Evolutionary conservation across 2,329 filamentous ascomycete species (phyloP).

Genomic region (Piedraia hortae): DNA sequence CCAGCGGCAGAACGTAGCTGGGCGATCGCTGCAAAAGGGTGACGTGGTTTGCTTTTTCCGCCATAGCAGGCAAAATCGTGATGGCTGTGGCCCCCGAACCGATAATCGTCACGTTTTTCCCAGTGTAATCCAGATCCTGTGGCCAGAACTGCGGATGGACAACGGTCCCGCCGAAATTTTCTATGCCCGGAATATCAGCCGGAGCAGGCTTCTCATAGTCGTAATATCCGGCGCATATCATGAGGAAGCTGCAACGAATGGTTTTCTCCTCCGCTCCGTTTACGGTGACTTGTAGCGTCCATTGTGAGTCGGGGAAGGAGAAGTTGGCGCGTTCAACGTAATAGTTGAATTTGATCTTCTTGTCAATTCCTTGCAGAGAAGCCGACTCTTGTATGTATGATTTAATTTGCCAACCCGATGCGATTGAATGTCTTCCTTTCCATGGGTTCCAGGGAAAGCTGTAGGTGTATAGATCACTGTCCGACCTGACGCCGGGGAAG

Average conservation of each 20-base stretch:
- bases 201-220: slow-evolving; percentile 37
- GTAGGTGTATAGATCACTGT: slow-evolving; percentile 22
- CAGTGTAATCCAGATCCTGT: slow-evolving; percentile 32
- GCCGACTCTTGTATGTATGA: slow-evolving; percentile 19
- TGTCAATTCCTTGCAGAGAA: slow-evolving; percentile 18
- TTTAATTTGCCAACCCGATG: slow-evolving; percentile 17
- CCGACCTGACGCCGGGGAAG: slow-evolving; percentile 32
- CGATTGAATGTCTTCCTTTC: slow-evolving; percentile 22
- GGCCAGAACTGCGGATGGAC: slow-evolving; percentile 59
- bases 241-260: slow-evolving; percentile 22
- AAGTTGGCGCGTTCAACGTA: slow-evolving; percentile 17
- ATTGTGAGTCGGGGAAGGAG: slow-evolving; percentile 22
- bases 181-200: slow-evolving; percentile 35
- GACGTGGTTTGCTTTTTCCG: slow-evolving; percentile 33
- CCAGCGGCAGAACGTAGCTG: slow-evolving; percentile 22
- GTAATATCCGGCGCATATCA: slow-evolving; percentile 44
- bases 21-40: slow-evolving; percentile 66
- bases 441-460: slow-evolving; percentile 44
- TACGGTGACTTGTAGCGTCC: slow-evolving; percentile 16
- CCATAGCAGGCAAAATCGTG: slow-evolving; percentile 45
- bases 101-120: slow-evolving; percentile 43
- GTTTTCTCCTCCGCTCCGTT: slow-evolving; percentile 13
- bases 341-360: slow-evolving; percentile 19
- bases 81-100: slow-evolving; percentile 57
- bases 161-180: slow-evolving; percentile 33